Base-by-base conservation (phyloP, 2,329 filamentous ascomycete genomes). In the Calonectria pseudoturangicola region DNA sequence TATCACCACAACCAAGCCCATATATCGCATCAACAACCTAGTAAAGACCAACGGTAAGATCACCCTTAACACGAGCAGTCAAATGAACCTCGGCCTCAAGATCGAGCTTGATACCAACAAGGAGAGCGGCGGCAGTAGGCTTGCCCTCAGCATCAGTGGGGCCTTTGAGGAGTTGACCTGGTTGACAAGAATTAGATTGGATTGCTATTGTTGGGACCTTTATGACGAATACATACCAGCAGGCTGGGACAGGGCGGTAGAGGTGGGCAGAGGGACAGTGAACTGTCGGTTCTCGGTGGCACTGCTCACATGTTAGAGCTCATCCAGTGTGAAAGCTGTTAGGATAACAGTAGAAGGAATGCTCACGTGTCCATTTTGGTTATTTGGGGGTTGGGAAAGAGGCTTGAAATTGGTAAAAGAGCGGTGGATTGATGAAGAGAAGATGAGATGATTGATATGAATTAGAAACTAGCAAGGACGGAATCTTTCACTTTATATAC, bases 231-330 rank as follows among this genome's bases (percentile, higher is more conserved):
- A 51, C 48, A 16, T 9, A 51, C 48, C 48, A 25, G 48, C 48
- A 18, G 48, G 48, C 13, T 51, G 25, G 18, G 48, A 51, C 8
- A 51, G 48, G 13, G 25, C 48, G 5, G 48, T 51, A 13, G 48
- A 51, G 48, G 48, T 51, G 27, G 48, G 48, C 48, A 51, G 25
- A n/a, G 48, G 48, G 27, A 51, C 48, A 51, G 27, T 18, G 13
- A 51, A 51, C 48, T 51, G 48, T 30, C 27, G 48, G 48, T 51
- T 48, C 45, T 48, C 45, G 45, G 45, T 48, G 13, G 45, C 45
- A n/a, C 45, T 48, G 21, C 21, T 25, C 4, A 25, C n/a, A 10
- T 21, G 45, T 48, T 48, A 48, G 12, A 12, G n/a, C 5, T 12
- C n/a, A n/a, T n/a, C n/a, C 45, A 21, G 4, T 25, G n/a, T 13